Conservation (phyloP, 2,329 filamentous ascomycete genomes). For the Cytospora mali region DNA sequence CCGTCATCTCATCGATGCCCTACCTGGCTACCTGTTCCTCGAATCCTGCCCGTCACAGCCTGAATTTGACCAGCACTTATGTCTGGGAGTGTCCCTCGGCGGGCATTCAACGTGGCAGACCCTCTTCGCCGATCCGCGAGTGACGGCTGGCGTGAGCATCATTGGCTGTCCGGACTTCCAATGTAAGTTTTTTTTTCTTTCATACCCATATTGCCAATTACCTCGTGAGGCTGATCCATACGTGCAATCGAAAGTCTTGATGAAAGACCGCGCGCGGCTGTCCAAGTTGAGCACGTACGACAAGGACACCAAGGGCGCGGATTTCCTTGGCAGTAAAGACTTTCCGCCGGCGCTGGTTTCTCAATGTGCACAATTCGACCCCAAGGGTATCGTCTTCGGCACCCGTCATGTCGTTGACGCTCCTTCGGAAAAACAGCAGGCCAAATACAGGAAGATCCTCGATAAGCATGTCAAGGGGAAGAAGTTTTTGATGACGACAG, state of each 20-base stretch:
- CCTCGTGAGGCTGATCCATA: neutral
- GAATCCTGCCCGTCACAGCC: constrained; percentile 40
- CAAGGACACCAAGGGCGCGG: constrained; percentile 54
- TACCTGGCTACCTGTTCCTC: constrained; percentile 74
- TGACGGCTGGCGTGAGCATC: constrained; percentile 76
- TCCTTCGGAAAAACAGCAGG: constrained; percentile 43
- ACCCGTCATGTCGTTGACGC: constrained; percentile 40
- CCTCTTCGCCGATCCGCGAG: constrained; percentile 74
- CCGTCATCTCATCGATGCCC: constrained; percentile 72
- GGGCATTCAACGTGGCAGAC: constrained; percentile 88
- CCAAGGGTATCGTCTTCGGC: constrained; percentile 72
- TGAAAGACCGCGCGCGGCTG: constrained; percentile 75
- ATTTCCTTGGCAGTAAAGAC: constrained; percentile 75
- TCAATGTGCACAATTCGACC: constrained; percentile 69
- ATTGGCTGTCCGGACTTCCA: constrained; percentile 91
- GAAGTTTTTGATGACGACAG: constrained; percentile 65
- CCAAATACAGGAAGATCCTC: constrained; percentile 49
- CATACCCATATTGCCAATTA: constrained; percentile 44
- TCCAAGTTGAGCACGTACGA: constrained; percentile 67
- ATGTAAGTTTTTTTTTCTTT: constrained; percentile 28
- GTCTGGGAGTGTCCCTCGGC: constrained; percentile 81
- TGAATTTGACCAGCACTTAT: constrained; percentile 65
- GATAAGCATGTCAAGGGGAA: constrained; percentile 60
- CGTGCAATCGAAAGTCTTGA: constrained; percentile 52
- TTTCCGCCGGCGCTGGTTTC: constrained; percentile 72